These are phyloP conservation scores for Dendrostoma leiphaemia DNA, from an alignment of 2,329 filamentous ascomycete genomes.

Conservation along the genomic window DNA sequence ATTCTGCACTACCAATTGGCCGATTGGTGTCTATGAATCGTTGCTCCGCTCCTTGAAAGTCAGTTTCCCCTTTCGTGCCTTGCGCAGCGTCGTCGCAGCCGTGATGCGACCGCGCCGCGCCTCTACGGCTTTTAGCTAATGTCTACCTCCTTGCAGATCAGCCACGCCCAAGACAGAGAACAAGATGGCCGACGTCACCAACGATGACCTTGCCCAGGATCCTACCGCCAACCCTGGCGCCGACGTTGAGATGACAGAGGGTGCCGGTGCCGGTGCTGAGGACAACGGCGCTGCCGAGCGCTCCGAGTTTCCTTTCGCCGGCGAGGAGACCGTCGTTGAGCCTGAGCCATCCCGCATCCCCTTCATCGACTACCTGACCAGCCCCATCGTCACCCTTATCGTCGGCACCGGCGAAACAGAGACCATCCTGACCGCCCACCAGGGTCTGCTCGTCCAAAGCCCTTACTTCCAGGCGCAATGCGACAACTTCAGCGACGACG, in stretches of 20 bases:
- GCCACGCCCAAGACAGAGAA: constrained; percentile 17
- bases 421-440: constrained; percentile 73
- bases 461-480: constrained; percentile 70
- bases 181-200: constrained; percentile 28
- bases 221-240: constrained; percentile 30
- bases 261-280: constrained; percentile 26
- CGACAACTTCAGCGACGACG: constrained; percentile 58
- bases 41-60: not conserved
- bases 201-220: constrained; percentile 33
- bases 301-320: constrained; percentile 37
- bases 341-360: constrained; percentile 33
- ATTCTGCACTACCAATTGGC: not conserved
- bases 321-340: constrained; percentile 32
- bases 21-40: not conserved
- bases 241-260: constrained; percentile 32
- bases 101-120: not conserved
- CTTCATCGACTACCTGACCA: constrained; percentile 62
- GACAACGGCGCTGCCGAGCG: constrained; percentile 15
- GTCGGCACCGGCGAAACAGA: constrained; percentile 59
- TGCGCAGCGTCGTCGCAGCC: not conserved
- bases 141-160: too few species aligned
- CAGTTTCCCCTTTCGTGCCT: not conserved
- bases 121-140: too few species aligned
- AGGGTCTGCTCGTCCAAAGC: constrained; percentile 70
- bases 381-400: constrained; percentile 67